Evolutionary conservation across 2,329 filamentous ascomycete genomes (phyloP).

Genomic region (Clarireedia sp.): DNA sequence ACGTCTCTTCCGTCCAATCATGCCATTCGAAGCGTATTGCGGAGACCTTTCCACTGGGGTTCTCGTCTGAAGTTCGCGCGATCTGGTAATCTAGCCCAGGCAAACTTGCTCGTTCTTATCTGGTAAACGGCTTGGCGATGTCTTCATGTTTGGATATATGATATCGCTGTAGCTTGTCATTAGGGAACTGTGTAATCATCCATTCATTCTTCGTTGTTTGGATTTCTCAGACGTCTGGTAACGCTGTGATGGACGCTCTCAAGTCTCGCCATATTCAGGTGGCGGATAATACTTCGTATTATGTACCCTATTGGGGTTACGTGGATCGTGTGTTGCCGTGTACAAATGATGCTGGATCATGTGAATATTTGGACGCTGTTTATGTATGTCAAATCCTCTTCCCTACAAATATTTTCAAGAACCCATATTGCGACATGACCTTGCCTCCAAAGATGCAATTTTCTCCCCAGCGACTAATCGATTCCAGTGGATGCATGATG

Average conservation of each 20-base stretch:
- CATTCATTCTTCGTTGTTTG: neutral
- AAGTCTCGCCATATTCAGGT: slow-evolving; percentile 9
- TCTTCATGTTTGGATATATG: neutral
- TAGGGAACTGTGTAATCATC: neutral
- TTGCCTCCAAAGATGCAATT: neutral
- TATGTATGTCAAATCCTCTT: slow-evolving; percentile 30
- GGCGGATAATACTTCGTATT: slow-evolving; percentile 7
- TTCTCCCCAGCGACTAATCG: neutral
- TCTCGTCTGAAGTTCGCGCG: neutral
- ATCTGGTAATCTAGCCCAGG: neutral
- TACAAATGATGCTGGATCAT: slow-evolving; percentile 48
- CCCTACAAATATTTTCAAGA: neutral
- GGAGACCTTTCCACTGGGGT: neutral
- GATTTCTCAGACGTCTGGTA: neutral
- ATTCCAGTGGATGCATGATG: slow-evolving; percentile 37
- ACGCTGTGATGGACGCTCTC: neutral
- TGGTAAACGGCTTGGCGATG: neutral
- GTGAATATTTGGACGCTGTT: slow-evolving; percentile 48
- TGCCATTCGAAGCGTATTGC: neutral
- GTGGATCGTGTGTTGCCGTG: slow-evolving; percentile 44
- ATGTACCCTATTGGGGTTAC: slow-evolving; percentile 43
- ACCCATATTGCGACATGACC: neutral
- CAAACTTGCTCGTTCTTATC: slow-evolving; percentile 4
- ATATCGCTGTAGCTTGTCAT: neutral
- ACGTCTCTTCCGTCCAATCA: neutral